Base-by-base conservation (phyloP, 2,329 filamentous ascomycete genomes). In the Chrysosporium queenslandicum region DNA sequence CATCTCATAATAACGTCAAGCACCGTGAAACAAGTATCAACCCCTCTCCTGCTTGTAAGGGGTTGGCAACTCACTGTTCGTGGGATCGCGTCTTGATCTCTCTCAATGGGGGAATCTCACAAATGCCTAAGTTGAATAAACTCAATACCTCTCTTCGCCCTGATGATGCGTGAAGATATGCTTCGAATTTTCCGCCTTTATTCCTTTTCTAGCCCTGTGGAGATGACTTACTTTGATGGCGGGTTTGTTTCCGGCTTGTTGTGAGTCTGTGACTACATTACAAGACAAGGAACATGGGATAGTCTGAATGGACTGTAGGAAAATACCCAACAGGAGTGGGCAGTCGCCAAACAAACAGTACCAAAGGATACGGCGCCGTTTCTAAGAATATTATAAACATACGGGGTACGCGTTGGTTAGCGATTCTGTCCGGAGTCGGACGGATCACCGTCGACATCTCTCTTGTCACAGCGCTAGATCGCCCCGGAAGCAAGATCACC, bases 141-240 rank as follows among this genome's bases (percentile, higher is more conserved):
- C 30, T 5, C 16, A 8, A 18, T 37, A 14, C 30, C 46, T 48
- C 32, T 18, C 8, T 3, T 37, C 7, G 39, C 34, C 16, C 32
- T 8, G 16, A 9, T 39, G 41, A 8, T 29, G 41, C 18, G 41
- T 14, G 23, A 43, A 23, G n/a, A n/a, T 6, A 6, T 41, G 21
- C 42, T 53, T 49, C 39, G 23, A 14, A 9, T 46, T 41, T 21
- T 46, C 20, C n/a, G 16, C 12, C 42, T 41, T 48, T 50, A 36
- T 40, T 45, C 40, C 46, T 8, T 43, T 37, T 36, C 36, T 46
- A 51, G 53, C 48, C 47, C 29, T 48, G 34, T 51, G 30, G 25
- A 42, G 25, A 16, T 27, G 23, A 20, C 41, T 32, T 41, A 16
- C 16, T 20, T 37, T 36, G 21, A 30, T 49, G 25, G 46, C 36